Evolutionary conservation across 2,329 filamentous ascomycete species (phyloP).

Genomic region (Xylariaceae sp.): DNA sequence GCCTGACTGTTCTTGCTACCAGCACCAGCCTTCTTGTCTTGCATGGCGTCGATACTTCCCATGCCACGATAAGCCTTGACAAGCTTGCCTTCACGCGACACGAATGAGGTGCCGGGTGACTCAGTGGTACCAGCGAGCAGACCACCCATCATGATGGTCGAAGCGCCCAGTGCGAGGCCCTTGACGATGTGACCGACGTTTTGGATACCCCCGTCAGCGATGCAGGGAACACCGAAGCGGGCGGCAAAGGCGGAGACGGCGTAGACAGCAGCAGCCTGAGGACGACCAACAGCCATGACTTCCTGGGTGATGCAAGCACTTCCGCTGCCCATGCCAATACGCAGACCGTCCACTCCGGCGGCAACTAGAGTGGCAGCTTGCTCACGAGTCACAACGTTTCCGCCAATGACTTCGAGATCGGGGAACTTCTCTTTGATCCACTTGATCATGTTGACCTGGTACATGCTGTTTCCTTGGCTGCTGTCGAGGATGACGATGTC

Average conservation of each 20-base stretch:
- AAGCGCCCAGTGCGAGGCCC: slow-evolving; percentile 89
- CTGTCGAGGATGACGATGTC: slow-evolving; percentile 95
- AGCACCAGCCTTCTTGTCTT: slow-evolving; percentile 90
- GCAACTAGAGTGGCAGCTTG: slow-evolving; percentile 91
- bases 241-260: slow-evolving; percentile 86
- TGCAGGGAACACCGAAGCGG: slow-evolving; percentile 93
- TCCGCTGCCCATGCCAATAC: slow-evolving; percentile 98
- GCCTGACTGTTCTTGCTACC: slow-evolving; percentile 70
- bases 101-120: slow-evolving; percentile 94
- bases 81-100: slow-evolving; percentile 93
- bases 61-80: slow-evolving; percentile 99
- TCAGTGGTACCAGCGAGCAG: slow-evolving; percentile 95
- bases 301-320: slow-evolving; percentile 99
- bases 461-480: slow-evolving; percentile 97
- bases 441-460: slow-evolving; percentile 97
- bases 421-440: slow-evolving; percentile 89
- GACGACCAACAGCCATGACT: slow-evolving; percentile 97
- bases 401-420: slow-evolving; percentile 87
- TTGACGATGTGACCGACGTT: slow-evolving; percentile 99
- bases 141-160: slow-evolving; percentile 99
- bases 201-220: slow-evolving; percentile 96
- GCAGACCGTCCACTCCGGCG: slow-evolving; percentile 90
- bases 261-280: slow-evolving; percentile 90
- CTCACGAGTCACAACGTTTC: slow-evolving; percentile 97
- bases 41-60: slow-evolving; percentile 99